These are phyloP conservation scores for Lolium multiflorum DNA, from an alignment of 176 grass and related monocot species.

Conservation along the genomic window DNA sequence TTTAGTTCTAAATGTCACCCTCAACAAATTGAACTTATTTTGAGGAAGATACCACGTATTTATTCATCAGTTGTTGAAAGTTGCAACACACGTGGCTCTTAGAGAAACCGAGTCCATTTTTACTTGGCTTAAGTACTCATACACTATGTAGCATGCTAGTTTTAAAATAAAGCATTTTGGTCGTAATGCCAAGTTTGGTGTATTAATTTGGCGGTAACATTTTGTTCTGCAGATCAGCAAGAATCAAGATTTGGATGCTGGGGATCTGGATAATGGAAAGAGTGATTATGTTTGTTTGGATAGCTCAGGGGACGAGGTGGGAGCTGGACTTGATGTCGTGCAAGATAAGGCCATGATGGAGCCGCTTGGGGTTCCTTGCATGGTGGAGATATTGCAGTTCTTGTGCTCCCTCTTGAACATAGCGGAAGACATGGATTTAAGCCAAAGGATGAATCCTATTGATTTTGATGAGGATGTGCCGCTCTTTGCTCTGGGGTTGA, in stretches of 20 bases:
- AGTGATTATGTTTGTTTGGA: background rate
- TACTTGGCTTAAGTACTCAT: too few species aligned
- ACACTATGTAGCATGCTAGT: too few species aligned
- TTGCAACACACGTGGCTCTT: too few species aligned
- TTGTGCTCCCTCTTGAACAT: slow-evolving; percentile 92
- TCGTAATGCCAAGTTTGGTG: too few species aligned
- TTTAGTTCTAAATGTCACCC: background rate
- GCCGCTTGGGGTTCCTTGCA: slow-evolving; percentile 79
- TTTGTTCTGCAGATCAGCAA: slow-evolving; percentile 12
- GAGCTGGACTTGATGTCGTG: background rate
- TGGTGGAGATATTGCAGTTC: slow-evolving; percentile 95
- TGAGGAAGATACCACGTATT: too few species aligned
- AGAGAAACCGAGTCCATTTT: too few species aligned
- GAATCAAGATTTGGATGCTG: background rate
- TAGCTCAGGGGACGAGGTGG: background rate
- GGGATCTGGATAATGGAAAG: background rate
- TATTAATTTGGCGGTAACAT: too few species aligned
- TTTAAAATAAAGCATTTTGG: too few species aligned
- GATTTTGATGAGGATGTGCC: slow-evolving; percentile 96
- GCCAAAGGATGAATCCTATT: slow-evolving; percentile 67
- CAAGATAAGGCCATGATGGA: slow-evolving; percentile 52
- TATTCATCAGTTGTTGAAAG: too few species aligned
- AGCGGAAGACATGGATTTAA: slow-evolving; percentile 75
- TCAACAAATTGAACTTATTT: background rate
- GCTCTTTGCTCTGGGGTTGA: slow-evolving; percentile 87